Evolutionary conservation across 2,329 filamentous ascomycete species (phyloP).

Genomic region (Alternaria alternata): DNA sequence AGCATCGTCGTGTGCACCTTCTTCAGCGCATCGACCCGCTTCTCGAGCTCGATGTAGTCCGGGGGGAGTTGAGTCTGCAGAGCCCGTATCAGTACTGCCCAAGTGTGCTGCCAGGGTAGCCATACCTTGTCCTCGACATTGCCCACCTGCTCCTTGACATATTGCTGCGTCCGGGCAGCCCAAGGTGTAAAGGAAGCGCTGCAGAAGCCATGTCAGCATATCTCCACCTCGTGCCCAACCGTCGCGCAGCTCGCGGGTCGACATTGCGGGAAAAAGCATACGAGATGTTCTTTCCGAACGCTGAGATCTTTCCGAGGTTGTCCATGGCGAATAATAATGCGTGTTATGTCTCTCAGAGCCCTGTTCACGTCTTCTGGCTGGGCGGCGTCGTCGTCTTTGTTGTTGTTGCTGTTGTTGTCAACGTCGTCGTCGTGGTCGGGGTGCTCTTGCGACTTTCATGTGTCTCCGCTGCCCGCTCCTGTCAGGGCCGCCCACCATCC

Average conservation of each 20-base stretch:
- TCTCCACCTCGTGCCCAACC: conserved; percentile 9
- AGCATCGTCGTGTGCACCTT: conserved; percentile 97
- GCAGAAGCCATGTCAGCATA: conserved; percentile 56
- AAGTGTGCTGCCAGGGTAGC: neutral
- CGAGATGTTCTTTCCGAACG: conserved; percentile 76
- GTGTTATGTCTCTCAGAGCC: conserved; percentile 7
- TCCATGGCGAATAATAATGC: conserved; percentile 62
- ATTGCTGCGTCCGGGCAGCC: conserved; percentile 92
- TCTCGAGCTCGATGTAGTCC: conserved; percentile 98
- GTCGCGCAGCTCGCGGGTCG: neutral
- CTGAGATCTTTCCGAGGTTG: conserved; percentile 76
- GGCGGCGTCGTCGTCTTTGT: conserved; percentile 22
- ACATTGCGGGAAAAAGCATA: conserved; percentile 51
- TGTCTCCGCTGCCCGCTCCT: conserved; percentile 22
- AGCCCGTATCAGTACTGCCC: conserved; percentile 31
- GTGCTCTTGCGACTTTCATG: conserved; percentile 35
- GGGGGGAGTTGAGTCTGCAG: conserved; percentile 89
- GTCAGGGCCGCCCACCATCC: conserved; percentile 24
- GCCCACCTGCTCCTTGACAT: conserved; percentile 96
- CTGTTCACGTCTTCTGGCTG: conserved; percentile 9
- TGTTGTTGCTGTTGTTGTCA: neutral
- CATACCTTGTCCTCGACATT: conserved; percentile 90
- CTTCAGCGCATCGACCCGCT: conserved; percentile 96
- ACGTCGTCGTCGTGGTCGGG: conserved; percentile 21
- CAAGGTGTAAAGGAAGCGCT: conserved; percentile 91